These are phyloP conservation scores for Nothopassalora personata DNA, from an alignment of 2,329 filamentous ascomycete genomes.

Conservation along the genomic window DNA sequence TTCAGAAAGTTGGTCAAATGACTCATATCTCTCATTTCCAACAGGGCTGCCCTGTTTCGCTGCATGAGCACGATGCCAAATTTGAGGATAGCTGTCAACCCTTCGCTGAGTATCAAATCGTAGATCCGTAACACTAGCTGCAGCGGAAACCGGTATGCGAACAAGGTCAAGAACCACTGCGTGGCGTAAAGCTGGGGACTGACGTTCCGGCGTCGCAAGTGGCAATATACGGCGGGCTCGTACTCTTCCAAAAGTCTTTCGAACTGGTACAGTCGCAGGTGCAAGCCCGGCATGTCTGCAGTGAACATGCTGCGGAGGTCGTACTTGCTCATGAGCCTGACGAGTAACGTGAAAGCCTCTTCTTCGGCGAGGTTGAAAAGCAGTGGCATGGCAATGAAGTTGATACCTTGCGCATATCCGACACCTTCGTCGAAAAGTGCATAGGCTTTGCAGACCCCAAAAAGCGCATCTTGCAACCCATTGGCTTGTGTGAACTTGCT, in stretches of 20 bases:
- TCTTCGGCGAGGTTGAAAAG: conserved; percentile 98
- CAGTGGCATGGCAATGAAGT: conserved; percentile 94
- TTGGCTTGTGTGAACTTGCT: conserved; percentile 91
- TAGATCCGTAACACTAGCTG: conserved; percentile 96
- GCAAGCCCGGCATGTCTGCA: conserved; percentile 92
- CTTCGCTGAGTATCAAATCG: conserved; percentile 89
- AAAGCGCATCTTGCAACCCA: conserved; percentile 86
- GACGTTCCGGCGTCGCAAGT: conserved; percentile 81
- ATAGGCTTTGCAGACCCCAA: conserved; percentile 95
- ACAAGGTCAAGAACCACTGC: conserved; percentile 98
- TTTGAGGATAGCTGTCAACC: conserved; percentile 79
- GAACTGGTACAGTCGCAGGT: conserved; percentile 90
- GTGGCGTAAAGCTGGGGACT: conserved; percentile 92
- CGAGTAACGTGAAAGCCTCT: conserved; percentile 89
- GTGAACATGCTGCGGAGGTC: conserved; percentile 87
- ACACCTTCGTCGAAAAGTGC: conserved; percentile 91
- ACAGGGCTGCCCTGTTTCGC: conserved; percentile 73
- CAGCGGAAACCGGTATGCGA: conserved; percentile 93
- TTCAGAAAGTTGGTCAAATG: conserved; percentile 85
- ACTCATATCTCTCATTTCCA: conserved; percentile 86
- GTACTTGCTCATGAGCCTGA: conserved; percentile 95
- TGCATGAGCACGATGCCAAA: conserved; percentile 96
- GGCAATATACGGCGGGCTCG: conserved; percentile 90
- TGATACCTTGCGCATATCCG: conserved; percentile 97
- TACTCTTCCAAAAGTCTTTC: conserved; percentile 89